Conservation (phyloP, 2,329 filamentous ascomycete species). For the Penicillium sp. region DNA sequence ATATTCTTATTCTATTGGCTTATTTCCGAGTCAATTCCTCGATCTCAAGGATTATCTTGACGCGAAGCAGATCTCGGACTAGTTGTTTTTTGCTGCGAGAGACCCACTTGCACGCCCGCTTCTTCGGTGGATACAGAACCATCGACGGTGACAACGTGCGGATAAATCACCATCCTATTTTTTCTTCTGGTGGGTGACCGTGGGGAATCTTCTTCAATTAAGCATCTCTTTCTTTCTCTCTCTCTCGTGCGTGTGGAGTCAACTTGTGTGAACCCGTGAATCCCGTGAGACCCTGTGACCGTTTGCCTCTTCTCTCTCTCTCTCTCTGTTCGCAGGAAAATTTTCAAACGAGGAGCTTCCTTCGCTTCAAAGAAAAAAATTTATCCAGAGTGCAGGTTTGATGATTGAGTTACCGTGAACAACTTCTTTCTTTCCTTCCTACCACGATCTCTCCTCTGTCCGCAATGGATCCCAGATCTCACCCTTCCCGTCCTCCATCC, state of each 20-base stretch:
- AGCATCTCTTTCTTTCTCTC: constrained; percentile 32
- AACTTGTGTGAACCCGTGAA: background rate
- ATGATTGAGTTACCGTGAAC: constrained; percentile 38
- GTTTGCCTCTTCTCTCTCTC: constrained; percentile 1
- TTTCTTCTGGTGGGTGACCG: constrained; percentile 38
- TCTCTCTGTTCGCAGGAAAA: constrained; percentile 16
- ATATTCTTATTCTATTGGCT: background rate
- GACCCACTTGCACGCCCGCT: constrained; percentile 41
- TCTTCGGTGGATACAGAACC: constrained; percentile 42
- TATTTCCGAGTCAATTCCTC: constrained; percentile 8
- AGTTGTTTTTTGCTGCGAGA: constrained; percentile 35
- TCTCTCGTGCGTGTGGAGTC: constrained; percentile 34
- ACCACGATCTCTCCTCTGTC: constrained; percentile 13
- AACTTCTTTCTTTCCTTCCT: constrained; percentile 12
- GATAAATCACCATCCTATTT: constrained; percentile 41
- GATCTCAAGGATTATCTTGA: constrained; percentile 26
- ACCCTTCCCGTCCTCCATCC: constrained; percentile 45
- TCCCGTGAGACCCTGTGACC: constrained; percentile 18
- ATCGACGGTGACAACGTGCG: constrained; percentile 42
- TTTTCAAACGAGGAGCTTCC: constrained; percentile 21
- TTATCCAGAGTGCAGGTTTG: constrained; percentile 24
- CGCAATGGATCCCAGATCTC: constrained; percentile 44
- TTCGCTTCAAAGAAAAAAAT: constrained; percentile 16
- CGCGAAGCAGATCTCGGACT: constrained; percentile 38
- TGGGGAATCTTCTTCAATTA: constrained; percentile 39